Evolutionary conservation across 2,329 filamentous ascomycete species (phyloP).

Genomic region (Aaosphaeria arxii): DNA sequence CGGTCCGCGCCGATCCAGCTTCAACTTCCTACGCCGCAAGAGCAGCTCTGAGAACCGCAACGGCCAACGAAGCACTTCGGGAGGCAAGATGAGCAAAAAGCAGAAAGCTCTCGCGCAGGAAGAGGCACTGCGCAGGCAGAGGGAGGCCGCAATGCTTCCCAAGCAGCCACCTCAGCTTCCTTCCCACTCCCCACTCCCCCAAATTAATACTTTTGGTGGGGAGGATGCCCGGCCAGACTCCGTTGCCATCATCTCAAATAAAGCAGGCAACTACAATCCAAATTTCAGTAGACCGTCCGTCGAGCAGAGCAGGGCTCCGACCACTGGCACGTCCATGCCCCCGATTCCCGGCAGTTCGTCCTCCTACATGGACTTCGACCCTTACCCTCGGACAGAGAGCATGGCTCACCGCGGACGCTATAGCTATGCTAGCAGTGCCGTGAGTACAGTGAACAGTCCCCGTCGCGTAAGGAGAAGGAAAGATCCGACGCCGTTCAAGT

Average conservation of each 20-base stretch:
- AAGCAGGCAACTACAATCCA: slow-evolving; percentile 39
- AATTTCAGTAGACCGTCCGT: slow-evolving; percentile 37
- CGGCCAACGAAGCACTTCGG: slow-evolving; percentile 25
- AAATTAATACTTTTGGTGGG: slow-evolving; percentile 59
- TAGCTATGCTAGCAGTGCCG: slow-evolving; percentile 89
- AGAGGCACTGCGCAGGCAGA: slow-evolving; percentile 55
- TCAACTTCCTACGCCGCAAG: slow-evolving; percentile 37
- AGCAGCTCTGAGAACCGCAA: slow-evolving; percentile 27
- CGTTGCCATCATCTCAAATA: slow-evolving; percentile 59
- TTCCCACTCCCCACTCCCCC: slow-evolving; percentile 43
- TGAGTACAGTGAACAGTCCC: slow-evolving; percentile 90
- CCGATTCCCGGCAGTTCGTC: slow-evolving; percentile 50
- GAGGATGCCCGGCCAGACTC: slow-evolving; percentile 63
- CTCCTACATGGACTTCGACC: slow-evolving; percentile 62
- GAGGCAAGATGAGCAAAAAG: slow-evolving; percentile 53
- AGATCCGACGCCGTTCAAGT: slow-evolving; percentile 99
- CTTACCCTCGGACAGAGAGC: slow-evolving; percentile 82
- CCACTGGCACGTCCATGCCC: slow-evolving; percentile 31
- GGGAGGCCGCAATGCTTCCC: slow-evolving; percentile 55
- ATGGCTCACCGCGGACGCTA: slow-evolving; percentile 96
- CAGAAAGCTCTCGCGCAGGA: slow-evolving; percentile 50
- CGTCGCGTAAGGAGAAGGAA: slow-evolving; percentile 89
- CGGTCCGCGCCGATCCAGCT: slow-evolving; percentile 25
- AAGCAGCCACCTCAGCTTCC: slow-evolving; percentile 60
- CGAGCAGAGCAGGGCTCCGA: slow-evolving; percentile 37